These are phyloP conservation scores for Stevia rebaudiana DNA, from an alignment of 140 eudicot species.

Conservation along the genomic window DNA sequence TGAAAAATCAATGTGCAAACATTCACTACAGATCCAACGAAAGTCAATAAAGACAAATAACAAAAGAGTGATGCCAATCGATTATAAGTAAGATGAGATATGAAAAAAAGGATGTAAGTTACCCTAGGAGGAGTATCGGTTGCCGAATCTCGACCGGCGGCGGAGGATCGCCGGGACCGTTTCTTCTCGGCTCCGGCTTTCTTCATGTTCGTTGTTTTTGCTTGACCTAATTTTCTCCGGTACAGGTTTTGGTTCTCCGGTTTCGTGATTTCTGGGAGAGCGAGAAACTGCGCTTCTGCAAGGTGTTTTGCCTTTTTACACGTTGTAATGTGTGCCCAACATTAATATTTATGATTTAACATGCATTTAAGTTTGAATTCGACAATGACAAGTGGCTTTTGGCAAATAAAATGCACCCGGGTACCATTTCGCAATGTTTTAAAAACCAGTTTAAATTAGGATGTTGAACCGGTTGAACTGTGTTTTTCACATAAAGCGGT, in stretches of 20 bases:
- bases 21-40: constrained; percentile 11
- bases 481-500: too few relatives aligned
- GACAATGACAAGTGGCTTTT: too few relatives aligned
- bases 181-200: constrained; percentile 88
- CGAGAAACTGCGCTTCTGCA: constrained; percentile 5
- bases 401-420: too few relatives aligned
- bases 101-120: neutral
- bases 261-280: neutral
- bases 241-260: constrained; percentile 10
- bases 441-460: too few relatives aligned
- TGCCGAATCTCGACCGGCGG: constrained; percentile 33
- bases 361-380: too few relatives aligned
- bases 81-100: constrained; percentile 3
- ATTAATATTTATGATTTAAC: too few relatives aligned
- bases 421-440: too few relatives aligned
- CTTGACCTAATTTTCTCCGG: neutral
- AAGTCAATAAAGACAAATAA: constrained; percentile 11
- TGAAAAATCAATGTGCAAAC: neutral
- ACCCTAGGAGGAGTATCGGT: constrained; percentile 76
- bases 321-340: constrained; percentile 25
- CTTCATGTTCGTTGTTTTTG: constrained; percentile 40
- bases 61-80: neutral
- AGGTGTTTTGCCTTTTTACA: constrained; percentile 22
- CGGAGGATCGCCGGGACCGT: constrained; percentile 64
- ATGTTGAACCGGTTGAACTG: too few relatives aligned